Evolutionary conservation across 2,329 filamentous ascomycete species (phyloP), one percentile per base, ranked within the genome.

Genomic region (Cucurbitaria berberidis): DNA sequence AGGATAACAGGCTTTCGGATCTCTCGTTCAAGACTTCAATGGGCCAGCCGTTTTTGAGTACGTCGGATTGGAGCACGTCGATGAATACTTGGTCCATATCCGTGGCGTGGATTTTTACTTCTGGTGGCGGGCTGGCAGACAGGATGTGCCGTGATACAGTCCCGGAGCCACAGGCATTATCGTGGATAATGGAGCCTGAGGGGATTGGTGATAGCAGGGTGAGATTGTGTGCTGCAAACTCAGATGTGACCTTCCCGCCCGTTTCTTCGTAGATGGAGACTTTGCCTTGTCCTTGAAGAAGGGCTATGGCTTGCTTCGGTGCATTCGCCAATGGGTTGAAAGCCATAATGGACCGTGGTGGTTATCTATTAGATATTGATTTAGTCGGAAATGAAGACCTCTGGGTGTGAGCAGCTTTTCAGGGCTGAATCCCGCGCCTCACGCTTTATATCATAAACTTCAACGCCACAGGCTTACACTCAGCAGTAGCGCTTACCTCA

Each of bases 111-210:
- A 74, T 72, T 21, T 50, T 54, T 8, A 70, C 32, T 48, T 56
- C 51, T 29, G 49, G 21, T 1, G 50, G 40, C 7, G 43, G 18
- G 9, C 32, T 13, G 1, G 42, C 26, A 8, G 59, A 43, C 21
- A 73, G 59, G 48, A 74, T 63, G 16, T 49, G 22, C 2, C 59
- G 54, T 27, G 67, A 60, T 8, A 73, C 64, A 39, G 68, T 68
- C 29, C 72, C 72, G 3, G 69, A 55, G 32, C 71, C 70, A 45
- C 63, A 65, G n/a, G 66, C 64, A 50, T 75, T 75, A 59, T 75
- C 72, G 57, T 70, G 71, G 53, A 75, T 63, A 36, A 68, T 51
- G 22, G 69, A 66, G 41, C 54, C 53, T 3, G 66, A 22, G 3
- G 62, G 54, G 35, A 74, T 63, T 24, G 65, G 24, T 6, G 63